Conservation (phyloP, 345 rosid genomes). For the Lepidium africanum region DNA sequence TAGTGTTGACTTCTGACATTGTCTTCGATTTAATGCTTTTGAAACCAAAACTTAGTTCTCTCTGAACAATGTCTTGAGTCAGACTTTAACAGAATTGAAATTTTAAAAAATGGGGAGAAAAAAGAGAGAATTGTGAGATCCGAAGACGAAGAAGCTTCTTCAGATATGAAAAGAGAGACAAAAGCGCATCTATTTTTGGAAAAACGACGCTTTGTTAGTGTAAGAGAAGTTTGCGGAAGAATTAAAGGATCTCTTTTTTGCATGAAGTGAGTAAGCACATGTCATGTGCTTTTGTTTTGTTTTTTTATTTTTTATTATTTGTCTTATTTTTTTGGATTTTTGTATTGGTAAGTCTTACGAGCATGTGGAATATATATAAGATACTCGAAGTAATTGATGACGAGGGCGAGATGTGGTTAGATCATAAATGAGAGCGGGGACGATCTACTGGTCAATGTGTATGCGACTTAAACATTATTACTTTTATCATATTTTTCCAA, state of each 20-base stretch:
- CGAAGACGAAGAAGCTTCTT: conserved; percentile 27
- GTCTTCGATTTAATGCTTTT: background rate
- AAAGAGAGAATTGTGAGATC: conserved; percentile 10
- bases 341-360: conserved; percentile 12
- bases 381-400: background rate
- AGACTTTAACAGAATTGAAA: conserved; percentile 6
- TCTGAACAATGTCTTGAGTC: conserved; percentile 8
- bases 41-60: background rate
- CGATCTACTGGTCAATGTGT: conserved; percentile 4
- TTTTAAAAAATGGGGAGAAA: background rate
- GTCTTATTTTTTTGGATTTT: background rate
- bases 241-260: conserved; percentile 27
- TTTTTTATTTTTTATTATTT: conserved; percentile 1
- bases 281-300: conserved; percentile 12
- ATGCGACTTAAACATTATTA: background rate
- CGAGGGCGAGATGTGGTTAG: conserved; percentile 18
- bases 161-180: conserved; percentile 9
- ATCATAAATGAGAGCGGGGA: conserved; percentile 18
- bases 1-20: conserved; percentile 9
- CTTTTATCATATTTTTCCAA: too few relatives aligned
- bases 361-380: background rate
- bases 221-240: conserved; percentile 33
- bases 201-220: conserved; percentile 16
- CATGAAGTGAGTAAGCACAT: conserved; percentile 25
- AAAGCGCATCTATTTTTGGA: conserved; percentile 23